phyloP scores from a whole-genome alignment of 345 rosid genomes.

The Linum lewisii region DNA sequence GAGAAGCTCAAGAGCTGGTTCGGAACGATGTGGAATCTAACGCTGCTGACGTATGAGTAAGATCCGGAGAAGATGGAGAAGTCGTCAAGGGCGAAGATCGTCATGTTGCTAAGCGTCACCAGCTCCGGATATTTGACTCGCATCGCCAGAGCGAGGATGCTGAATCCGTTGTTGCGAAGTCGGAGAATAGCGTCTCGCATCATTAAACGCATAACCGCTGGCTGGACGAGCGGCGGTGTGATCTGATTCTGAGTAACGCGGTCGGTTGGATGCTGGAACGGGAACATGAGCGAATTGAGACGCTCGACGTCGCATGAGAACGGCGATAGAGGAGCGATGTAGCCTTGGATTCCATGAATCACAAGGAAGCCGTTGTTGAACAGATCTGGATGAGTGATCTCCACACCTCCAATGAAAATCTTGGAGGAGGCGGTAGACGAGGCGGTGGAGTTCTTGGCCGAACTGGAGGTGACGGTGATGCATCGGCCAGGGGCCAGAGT shows the following conservation, averaged over 20 bases:
- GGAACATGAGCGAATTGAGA: constrained; percentile 35
- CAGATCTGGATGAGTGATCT: constrained; percentile 52
- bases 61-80: constrained; percentile 49
- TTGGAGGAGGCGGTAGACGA: constrained; percentile 11
- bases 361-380: constrained; percentile 51
- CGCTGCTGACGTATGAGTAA: constrained; percentile 28
- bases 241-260: constrained; percentile 1
- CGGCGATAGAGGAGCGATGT: constrained; percentile 50
- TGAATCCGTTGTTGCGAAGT: constrained; percentile 52
- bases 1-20: constrained; percentile 26
- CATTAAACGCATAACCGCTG: constrained; percentile 49
- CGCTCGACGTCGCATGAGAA: constrained; percentile 50
- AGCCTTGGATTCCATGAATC: constrained; percentile 57
- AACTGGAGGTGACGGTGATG: constrained; percentile 38
- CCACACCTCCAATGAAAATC: constrained; percentile 47
- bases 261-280: constrained; percentile 14
- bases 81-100: constrained; percentile 50
- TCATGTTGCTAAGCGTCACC: constrained; percentile 34
- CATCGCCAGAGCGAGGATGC: constrained; percentile 45
- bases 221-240: constrained; percentile 18
- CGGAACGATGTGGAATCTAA: constrained; percentile 56
- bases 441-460: constrained; percentile 18
- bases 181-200: constrained; percentile 48
- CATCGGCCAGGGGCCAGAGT: constrained; percentile 53
- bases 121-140: constrained; percentile 46